Conservation (phyloP, 305 asterid species). For the Fraxinus velutina region DNA sequence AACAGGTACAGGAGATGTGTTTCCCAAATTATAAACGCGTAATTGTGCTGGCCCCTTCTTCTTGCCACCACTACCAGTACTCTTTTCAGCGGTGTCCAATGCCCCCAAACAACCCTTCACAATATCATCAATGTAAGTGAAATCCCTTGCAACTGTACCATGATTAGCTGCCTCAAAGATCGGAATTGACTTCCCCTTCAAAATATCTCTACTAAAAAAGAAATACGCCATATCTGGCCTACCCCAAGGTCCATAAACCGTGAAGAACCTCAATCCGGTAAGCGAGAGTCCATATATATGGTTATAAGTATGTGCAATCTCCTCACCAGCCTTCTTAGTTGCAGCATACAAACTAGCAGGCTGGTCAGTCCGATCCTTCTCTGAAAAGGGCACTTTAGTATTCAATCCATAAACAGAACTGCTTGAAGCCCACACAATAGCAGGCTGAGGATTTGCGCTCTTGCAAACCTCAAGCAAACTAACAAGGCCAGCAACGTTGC, state of each 20-base stretch:
- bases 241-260: slow-evolving; percentile 31
- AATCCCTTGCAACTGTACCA: slow-evolving; percentile 24
- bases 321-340: slow-evolving; percentile 7
- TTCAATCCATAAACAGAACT: slow-evolving; percentile 30
- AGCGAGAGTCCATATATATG: neutral
- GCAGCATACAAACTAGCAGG: slow-evolving; percentile 26
- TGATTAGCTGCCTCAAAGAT: slow-evolving; percentile 23
- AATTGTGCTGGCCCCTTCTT: slow-evolving; percentile 28
- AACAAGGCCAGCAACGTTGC: slow-evolving; percentile 30
- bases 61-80: slow-evolving; percentile 30
- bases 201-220: slow-evolving; percentile 22
- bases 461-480: slow-evolving; percentile 27
- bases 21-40: slow-evolving; percentile 25
- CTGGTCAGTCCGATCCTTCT: slow-evolving; percentile 24
- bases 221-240: slow-evolving; percentile 33
- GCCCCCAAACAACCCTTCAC: slow-evolving; percentile 29
- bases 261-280: slow-evolving; percentile 25
- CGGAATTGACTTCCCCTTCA: slow-evolving; percentile 22
- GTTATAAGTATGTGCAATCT: slow-evolving; percentile 4
- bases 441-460: slow-evolving; percentile 23
- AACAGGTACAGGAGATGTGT: slow-evolving; percentile 27
- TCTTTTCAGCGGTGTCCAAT: slow-evolving; percentile 24
- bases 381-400: slow-evolving; percentile 25
- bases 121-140: slow-evolving; percentile 28
- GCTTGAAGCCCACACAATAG: slow-evolving; percentile 29